A percentile compares a stretch with the other conserved stretches of the same genome.
Evolutionary conservation across 345 rosid species (phyloP).

Genomic region (Cardiospermum halicacabum): DNA sequence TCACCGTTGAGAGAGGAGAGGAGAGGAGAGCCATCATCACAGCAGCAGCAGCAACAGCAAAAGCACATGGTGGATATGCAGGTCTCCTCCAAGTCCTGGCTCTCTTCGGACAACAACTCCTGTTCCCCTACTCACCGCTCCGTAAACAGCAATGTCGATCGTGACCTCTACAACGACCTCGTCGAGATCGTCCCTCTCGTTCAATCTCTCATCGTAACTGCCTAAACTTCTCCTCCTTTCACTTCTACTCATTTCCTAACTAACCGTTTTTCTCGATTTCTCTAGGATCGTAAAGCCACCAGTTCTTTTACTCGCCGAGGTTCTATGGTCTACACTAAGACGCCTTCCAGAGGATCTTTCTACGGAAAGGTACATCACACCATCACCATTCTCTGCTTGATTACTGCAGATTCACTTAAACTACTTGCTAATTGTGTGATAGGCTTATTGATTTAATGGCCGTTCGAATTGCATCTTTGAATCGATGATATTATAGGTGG

Average conservation of each 20-base stretch:
- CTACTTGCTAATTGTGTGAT: not conserved
- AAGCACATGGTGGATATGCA: conserved; percentile 56
- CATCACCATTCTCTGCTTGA: too few species aligned
- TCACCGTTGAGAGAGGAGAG: not conserved
- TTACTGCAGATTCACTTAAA: not conserved
- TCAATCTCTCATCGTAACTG: conserved; percentile 74
- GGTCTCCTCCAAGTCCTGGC: conserved; percentile 59
- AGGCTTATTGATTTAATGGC: too few species aligned
- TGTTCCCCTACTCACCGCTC: conserved; percentile 46
- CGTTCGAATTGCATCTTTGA: too few species aligned
- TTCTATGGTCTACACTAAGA: conserved; percentile 84
- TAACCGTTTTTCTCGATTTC: not conserved
- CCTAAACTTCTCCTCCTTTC: conserved; percentile 4
- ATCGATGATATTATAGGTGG: too few species aligned
- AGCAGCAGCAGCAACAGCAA: too few species aligned
- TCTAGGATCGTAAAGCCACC: conserved; percentile 67
- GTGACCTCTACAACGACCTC: conserved; percentile 72
- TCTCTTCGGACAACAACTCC: conserved; percentile 30
- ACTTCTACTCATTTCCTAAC: not conserved
- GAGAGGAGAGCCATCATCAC: too few species aligned
- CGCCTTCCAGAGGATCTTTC: conserved; percentile 79
- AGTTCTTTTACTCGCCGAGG: conserved; percentile 87
- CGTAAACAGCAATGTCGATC: conserved; percentile 53
- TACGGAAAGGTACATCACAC: conserved; percentile 62
- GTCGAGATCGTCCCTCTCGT: conserved; percentile 91